Evolutionary conservation across 257 asterid species (phyloP), one percentile per base, ranked within the genome.

Genomic region (Penstemon newberryi): DNA sequence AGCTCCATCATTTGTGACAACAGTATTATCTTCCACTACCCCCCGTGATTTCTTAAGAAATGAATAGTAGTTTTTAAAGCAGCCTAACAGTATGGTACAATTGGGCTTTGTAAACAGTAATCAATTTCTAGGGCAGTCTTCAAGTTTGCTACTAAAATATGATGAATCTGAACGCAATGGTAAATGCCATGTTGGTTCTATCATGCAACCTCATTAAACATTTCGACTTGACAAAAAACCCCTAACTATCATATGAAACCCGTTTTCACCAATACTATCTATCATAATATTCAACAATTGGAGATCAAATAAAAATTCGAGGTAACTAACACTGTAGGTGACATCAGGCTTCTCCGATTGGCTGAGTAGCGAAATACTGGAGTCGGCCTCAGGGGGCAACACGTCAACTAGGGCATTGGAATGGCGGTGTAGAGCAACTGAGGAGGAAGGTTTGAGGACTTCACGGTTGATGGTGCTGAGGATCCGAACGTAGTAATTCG

Each of bases 321-420:
- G 40, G 42, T 3, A 51, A 73, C 95, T 71, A 52, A 87, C 96
- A 66, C 57, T 87, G 45, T 89, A 89, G 54, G 83, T 73, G 63
- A 87, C 96, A 56, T 87, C 95, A 11, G 96, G 96, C 84, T 82
- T 89, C 83, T 89, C 95, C 0, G 95, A 85, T 75, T 89, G 96
- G 75, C 95, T 89, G 4, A 89, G 90, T 65, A 89, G 77, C 59
- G 96, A 89, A 18, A 89, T 87, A 60, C 92, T 89, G 7, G 96
- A 89, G 68, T 89, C 96, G 4, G 95, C 92, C 66, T 89, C 96
- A 0, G 96, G 95, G 11, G 96, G 96, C 37, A 89, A 81, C 13
- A 89, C 95, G 56, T 87, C 96, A 5, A 87, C 96, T 2, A 89
- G 86, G 67, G 96, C 96, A 70, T 87, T 89, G 1, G 95, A 83